A percentile compares a stretch with the other conserved stretches of the same genome.
Evolutionary conservation across 1,284 basidiomycete genomes (phyloP).

Genomic region (Volvariella volvacea): DNA sequence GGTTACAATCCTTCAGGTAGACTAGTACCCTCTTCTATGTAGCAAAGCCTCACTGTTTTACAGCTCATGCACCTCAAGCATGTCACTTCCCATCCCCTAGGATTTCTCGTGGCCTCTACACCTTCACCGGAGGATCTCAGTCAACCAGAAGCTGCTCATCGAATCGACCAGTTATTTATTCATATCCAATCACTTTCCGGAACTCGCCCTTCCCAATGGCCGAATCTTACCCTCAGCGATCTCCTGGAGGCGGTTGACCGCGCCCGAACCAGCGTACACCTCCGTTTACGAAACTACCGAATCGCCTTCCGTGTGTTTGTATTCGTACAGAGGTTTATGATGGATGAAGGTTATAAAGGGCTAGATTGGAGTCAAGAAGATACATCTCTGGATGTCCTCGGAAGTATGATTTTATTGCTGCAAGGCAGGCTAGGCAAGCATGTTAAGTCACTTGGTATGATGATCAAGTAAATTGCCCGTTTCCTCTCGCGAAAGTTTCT

Average conservation of each 20-base stretch:
- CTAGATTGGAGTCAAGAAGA: constrained; percentile 16
- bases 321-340: constrained; percentile 35
- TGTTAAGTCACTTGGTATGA: constrained; percentile 34
- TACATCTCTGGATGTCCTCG: constrained; percentile 13
- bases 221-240: constrained; percentile 17
- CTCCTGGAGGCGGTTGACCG: constrained; percentile 31
- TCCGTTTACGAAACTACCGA: no score
- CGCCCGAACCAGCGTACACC: neutral
- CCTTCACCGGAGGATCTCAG: constrained; percentile 16
- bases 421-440: constrained; percentile 35
- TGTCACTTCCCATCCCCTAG: constrained; percentile 50
- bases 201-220: no score
- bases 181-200: no score
- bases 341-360: constrained; percentile 32
- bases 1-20: constrained; percentile 54
- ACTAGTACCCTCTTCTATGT: constrained; percentile 5
- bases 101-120: constrained; percentile 32
- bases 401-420: constrained; percentile 24
- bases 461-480: constrained; percentile 35
- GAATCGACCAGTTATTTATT: no score
- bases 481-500: neutral
- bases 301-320: no score
- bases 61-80: constrained; percentile 64
- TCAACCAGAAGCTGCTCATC: no score
- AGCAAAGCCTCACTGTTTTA: neutral